Evolutionary conservation across 1,139 yeast genomes (phyloP), one percentile per base, ranked within the genome.

Genomic region (Sugiyamaella pinicola): DNA sequence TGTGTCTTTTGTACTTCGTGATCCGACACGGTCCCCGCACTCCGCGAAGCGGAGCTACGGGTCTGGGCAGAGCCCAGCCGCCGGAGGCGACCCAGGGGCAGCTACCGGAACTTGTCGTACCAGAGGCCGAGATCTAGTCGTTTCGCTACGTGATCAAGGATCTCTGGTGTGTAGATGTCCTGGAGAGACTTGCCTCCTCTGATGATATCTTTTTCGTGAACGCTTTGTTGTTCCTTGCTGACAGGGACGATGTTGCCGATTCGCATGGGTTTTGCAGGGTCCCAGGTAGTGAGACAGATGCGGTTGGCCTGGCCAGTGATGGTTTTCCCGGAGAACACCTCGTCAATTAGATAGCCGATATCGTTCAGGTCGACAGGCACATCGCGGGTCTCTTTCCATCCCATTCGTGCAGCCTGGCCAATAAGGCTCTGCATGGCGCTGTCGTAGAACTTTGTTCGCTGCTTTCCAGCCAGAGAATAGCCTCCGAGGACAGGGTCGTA

Each of bases 321-420:
- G 0, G 96, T 86, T 67, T 89, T 89, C 8, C 98, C 98, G 56
- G 95, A 81, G 75, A 83, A 93, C 1, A 93, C 84, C 69, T 93
- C 99, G 64, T 91, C 98, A 45, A 91, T 76, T n/a, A 93, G 75
- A 64, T 90, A 93, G 48, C 83, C 87, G 19, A 88, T 84, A 57
- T 93, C 99, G 49, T 72, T 73, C 51, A 84, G 65, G 4, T 91
- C 78, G 39, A 90, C 75, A 24, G 93, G 95, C 15, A 87, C 82
- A 53, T 88, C 75, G 67, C 85, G 41, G 3, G 62, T 47, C 15
- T 59, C 58, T 2, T 62, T 56, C 75, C 51, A 91, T 18, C 66
- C 91, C 49, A 88, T 75, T 60, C 97, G 79, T 4, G 85, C 76
- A 69, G 87, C 87, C 69, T 93, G 99, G 3, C 91, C 96, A 0